These are phyloP conservation scores for Oryza glumipatula DNA, from an alignment of 176 grass and related monocot genomes.

Conservation along the genomic window DNA sequence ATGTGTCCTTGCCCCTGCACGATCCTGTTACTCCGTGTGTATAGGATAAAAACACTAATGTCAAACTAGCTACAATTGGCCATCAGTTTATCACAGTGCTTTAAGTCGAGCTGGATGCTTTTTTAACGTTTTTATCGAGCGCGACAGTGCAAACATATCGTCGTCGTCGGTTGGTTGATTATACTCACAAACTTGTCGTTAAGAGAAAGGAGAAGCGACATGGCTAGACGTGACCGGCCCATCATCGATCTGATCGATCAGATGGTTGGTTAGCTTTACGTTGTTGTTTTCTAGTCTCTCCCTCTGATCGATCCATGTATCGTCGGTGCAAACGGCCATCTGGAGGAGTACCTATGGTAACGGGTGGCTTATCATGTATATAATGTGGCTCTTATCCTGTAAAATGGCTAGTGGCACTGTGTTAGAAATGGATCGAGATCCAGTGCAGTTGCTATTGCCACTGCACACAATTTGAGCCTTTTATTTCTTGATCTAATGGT, in stretches of 20 bases:
- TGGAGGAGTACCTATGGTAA: too few species aligned
- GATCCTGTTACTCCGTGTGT: background rate
- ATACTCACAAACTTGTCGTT: background rate
- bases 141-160: background rate
- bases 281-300: background rate
- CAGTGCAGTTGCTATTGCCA: too few species aligned
- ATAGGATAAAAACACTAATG: too few species aligned
- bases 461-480: too few species aligned
- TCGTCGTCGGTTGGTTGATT: background rate
- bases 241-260: background rate
- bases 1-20: background rate
- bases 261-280: background rate
- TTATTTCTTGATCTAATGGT: too few species aligned
- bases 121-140: background rate
- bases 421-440: too few species aligned
- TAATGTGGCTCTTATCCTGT: too few species aligned
- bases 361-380: background rate
- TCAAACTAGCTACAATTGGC: too few species aligned
- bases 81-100: background rate
- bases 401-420: background rate
- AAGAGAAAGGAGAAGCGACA: background rate
- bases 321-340: conserved; percentile 20
- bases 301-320: background rate
- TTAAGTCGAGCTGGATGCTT: background rate
- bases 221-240: background rate